Base-by-base conservation (phyloP, 306 rosid species). In the Cicer judaicum region DNA sequence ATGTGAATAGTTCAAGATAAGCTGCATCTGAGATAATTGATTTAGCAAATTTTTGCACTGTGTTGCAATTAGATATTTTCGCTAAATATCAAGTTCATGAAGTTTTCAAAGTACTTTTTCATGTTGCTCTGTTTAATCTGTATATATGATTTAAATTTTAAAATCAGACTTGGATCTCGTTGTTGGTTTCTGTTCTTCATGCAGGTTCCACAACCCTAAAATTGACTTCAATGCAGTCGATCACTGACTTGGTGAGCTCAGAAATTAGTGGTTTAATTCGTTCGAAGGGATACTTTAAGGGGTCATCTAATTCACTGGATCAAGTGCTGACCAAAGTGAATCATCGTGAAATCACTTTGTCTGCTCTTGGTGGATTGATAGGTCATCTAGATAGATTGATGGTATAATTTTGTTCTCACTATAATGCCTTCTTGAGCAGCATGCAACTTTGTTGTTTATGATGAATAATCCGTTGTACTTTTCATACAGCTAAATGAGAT, bases 321-420 rank as follows among this genome's bases (percentile, higher is more conserved):
- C 83, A 85, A 19, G 86, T 76, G 24, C 78, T 85, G 65, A 84
- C 79, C 73, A 74, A 80, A 61, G 84, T 74, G 84, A 68, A 34
- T 66, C 88, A 90, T 69, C 84, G 61, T 67, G 96, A 94, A 65
- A 67, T 76, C 57, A 65, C 87, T 61, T 71, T 87, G 72, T 85
- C 90, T 80, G 96, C 95, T 43, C 93, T 94, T 60, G 92, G 92
- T 47, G 94, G 89, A 72, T 85, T 94, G 82, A 86, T 88, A 76
- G 77, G 78, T 88, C 97, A 91, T 83, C 89, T 94, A 14, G 85
- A 90, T 64, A 88, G 97, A 77, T 71, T 91, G 88, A 91, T 90
- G 98, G 98, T 94, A 87, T 80, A 78, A 52, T 64, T 79, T 18
- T 44, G 19, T 64, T 10, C 71, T 80, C 75, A 63, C 67, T 54